These are phyloP conservation scores for Eutypella sp. DNA, from an alignment of 2,329 filamentous ascomycete species.

Conservation along the genomic window DNA sequence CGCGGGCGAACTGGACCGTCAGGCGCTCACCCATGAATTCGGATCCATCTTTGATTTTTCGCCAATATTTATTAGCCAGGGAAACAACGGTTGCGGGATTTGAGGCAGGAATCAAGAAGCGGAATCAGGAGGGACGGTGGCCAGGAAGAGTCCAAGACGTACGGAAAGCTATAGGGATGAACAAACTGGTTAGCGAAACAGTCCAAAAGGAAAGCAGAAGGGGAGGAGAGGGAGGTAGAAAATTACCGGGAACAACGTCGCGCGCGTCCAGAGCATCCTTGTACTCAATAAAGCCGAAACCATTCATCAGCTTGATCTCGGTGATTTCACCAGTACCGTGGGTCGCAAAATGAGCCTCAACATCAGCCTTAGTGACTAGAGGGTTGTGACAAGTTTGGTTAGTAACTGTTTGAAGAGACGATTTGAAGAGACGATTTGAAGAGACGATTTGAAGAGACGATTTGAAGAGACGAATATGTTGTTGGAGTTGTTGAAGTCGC, in stretches of 20 bases:
- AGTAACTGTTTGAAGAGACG: conserved; percentile 4
- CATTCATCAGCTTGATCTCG: conserved; percentile 99
- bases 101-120: background rate
- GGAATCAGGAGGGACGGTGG: conserved; percentile 24
- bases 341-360: conserved; percentile 90
- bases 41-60: conserved; percentile 72
- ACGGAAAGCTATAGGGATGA: conserved; percentile 53
- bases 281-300: conserved; percentile 99
- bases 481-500: no score
- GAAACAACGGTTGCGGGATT: conserved; percentile 15
- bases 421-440: conserved; percentile 4
- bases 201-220: conserved; percentile 5
- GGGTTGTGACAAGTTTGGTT: conserved; percentile 2
- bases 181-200: conserved; percentile 19
- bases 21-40: conserved; percentile 97
- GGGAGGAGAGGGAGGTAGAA: conserved; percentile 14
- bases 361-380: conserved; percentile 77
- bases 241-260: conserved; percentile 94
- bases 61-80: conserved; percentile 32
- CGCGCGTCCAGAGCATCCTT: conserved; percentile 97
- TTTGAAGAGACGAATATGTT: no score
- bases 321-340: conserved; percentile 97
- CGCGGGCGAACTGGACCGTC: conserved; percentile 96
- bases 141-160: conserved; percentile 39
- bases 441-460: no score